A percentile compares a stretch with the other conserved stretches of the same genome.
Evolutionary conservation across 768 basidiomycete species (phyloP).

Genomic region (Mycena alexandri): DNA sequence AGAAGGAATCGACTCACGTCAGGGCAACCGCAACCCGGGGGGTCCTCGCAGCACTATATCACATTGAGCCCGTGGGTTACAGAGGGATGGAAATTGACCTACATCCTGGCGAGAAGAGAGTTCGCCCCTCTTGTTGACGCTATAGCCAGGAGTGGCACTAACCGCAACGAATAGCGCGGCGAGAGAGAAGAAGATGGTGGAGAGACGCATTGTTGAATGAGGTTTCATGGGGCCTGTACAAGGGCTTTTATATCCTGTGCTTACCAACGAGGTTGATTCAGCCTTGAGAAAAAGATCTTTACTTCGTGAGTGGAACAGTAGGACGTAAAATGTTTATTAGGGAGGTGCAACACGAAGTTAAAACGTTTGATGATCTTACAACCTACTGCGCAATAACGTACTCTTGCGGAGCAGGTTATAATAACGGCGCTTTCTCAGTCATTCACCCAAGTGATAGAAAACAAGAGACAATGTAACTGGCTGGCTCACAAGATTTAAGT

Average conservation of each 20-base stretch:
- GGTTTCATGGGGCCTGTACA: background rate
- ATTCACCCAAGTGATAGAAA: no score
- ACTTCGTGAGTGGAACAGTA: background rate
- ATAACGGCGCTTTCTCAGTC: no score
- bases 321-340: background rate
- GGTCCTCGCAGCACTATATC: slow-evolving; percentile 12
- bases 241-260: slow-evolving; percentile 13
- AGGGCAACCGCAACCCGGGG: slow-evolving; percentile 14
- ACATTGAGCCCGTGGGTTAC: background rate
- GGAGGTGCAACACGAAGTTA: background rate
- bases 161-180: slow-evolving; percentile 15
- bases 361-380: background rate
- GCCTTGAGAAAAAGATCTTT: background rate
- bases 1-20: background rate
- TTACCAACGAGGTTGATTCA: slow-evolving; percentile 1
- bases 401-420: background rate
- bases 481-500: no score
- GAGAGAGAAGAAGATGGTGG: slow-evolving; percentile 16
- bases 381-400: background rate
- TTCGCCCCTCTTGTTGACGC: slow-evolving; percentile 20
- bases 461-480: no score
- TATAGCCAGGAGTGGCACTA: slow-evolving; percentile 18
- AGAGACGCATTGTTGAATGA: slow-evolving; percentile 19
- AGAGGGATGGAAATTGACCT: background rate
- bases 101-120: slow-evolving; percentile 20